A percentile compares a stretch with the other conserved stretches of the same genome.
Evolutionary conservation across 176 grass and related monocot genomes (phyloP).

Genomic region (Microstegium vimineum): DNA sequence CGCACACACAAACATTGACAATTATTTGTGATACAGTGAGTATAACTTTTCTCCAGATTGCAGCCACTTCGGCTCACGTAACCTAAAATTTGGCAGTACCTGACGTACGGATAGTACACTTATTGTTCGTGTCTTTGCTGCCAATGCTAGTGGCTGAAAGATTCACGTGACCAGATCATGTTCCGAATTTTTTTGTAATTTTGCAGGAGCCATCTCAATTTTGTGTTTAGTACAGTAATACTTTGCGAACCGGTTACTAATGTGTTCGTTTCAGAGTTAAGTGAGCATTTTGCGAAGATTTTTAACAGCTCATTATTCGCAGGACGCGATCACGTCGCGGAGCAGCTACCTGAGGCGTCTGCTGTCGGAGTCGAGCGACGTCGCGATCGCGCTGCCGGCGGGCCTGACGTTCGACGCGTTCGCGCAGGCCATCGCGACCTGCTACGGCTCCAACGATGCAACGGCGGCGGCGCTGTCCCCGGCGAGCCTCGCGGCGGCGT

Average conservation of each 20-base stretch:
- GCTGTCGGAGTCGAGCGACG: conserved; percentile 50
- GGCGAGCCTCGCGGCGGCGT: conserved; percentile 40
- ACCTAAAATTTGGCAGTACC: background rate
- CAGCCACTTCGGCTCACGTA: background rate
- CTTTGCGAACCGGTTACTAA: background rate
- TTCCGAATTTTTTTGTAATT: background rate
- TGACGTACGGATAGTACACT: background rate
- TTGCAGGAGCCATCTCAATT: background rate
- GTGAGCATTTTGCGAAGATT: background rate
- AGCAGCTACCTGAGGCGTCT: conserved; percentile 65
- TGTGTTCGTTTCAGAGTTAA: background rate
- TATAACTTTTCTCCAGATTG: conserved; percentile 13
- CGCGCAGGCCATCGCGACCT: conserved; percentile 39
- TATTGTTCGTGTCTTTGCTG: background rate
- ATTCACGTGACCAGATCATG: background rate
- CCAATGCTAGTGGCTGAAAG: background rate
- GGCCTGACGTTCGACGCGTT: conserved; percentile 48
- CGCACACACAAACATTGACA: too few relatives aligned
- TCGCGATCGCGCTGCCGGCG: conserved; percentile 41
- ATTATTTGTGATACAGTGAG: too few relatives aligned
- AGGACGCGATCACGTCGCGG: conserved; percentile 60
- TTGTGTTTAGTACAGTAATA: background rate
- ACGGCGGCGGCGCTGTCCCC: conserved; percentile 29
- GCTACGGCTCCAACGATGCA: conserved; percentile 42
- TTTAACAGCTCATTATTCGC: background rate